Conservation (phyloP, 495 filamentous ascomycete species). For the Xylaria flabelliformis region DNA sequence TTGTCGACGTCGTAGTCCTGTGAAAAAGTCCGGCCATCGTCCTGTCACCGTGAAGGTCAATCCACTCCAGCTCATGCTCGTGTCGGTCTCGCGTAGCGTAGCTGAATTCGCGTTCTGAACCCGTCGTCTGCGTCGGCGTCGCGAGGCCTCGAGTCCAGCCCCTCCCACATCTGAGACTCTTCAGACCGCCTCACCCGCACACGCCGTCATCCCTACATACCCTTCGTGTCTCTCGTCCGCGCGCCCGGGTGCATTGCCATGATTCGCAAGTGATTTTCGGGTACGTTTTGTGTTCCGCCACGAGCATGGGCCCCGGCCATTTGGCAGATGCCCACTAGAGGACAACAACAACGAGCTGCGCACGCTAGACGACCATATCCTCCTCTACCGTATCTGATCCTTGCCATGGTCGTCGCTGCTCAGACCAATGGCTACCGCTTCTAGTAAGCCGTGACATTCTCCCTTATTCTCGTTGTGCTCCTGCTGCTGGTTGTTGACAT, state of each 20-base stretch:
- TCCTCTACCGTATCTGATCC: slow-evolving; percentile 17
- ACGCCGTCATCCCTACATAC: slow-evolving; percentile 8
- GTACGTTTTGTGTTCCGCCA: slow-evolving; percentile 10
- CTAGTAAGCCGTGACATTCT: slow-evolving; percentile 34
- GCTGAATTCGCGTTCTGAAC: not conserved
- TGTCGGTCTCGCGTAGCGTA: not conserved
- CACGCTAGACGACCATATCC: slow-evolving; percentile 21
- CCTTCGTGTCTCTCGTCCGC: slow-evolving; percentile 12
- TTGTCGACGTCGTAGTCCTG: slow-evolving; percentile 8
- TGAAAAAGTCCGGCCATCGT: slow-evolving; percentile 1
- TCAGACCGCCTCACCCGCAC: slow-evolving; percentile 12
- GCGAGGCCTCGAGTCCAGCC: slow-evolving; percentile 8
- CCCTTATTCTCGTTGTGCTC: slow-evolving; percentile 5
- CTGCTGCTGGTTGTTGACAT: slow-evolving; percentile 28
- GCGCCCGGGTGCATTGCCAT: slow-evolving; percentile 20
- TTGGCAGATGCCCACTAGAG: slow-evolving; percentile 21
- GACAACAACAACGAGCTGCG: slow-evolving; percentile 11
- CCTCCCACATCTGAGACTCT: not conserved
- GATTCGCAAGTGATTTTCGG: slow-evolving; percentile 20
- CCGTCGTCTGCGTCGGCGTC: not conserved
- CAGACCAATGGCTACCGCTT: slow-evolving; percentile 42
- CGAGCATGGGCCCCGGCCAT: slow-evolving; percentile 27
- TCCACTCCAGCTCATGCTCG: not conserved
- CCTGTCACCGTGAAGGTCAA: not conserved
- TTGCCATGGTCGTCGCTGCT: slow-evolving; percentile 41